Evolutionary conservation across 2,329 filamentous ascomycete genomes (phyloP).

Genomic region (Trichoderma breve): DNA sequence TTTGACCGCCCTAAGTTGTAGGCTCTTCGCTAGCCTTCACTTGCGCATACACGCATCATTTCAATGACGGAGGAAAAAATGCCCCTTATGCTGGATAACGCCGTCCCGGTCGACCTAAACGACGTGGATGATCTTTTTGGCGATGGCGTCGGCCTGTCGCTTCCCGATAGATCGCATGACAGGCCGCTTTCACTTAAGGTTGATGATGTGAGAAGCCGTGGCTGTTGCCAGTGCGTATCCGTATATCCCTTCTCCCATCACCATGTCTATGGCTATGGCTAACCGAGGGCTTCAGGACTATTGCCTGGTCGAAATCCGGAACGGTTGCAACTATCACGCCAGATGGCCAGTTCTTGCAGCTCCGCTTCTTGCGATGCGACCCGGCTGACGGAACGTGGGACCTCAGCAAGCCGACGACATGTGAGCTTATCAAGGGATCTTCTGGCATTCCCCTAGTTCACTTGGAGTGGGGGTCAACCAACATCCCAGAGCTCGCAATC

Average conservation of each 20-base stretch:
- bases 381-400: slow-evolving; percentile 71
- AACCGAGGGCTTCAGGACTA: slow-evolving; percentile 52
- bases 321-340: slow-evolving; percentile 78
- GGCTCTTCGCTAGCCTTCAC: not conserved
- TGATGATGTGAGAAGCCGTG: slow-evolving; percentile 71
- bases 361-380: slow-evolving; percentile 70
- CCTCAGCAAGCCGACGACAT: slow-evolving; percentile 67
- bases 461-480: slow-evolving; percentile 73
- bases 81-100: slow-evolving; percentile 42
- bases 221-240: slow-evolving; percentile 73
- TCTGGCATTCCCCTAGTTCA: slow-evolving; percentile 71
- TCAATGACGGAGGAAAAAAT: slow-evolving; percentile 41
- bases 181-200: slow-evolving; percentile 71
- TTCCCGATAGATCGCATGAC: slow-evolving; percentile 44
- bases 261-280: slow-evolving; percentile 20
- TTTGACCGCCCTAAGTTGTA: not conserved
- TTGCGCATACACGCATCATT: not conserved
- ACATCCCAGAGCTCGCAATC: slow-evolving; percentile 76
- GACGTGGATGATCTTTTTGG: slow-evolving; percentile 75
- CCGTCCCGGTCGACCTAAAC: slow-evolving; percentile 52
- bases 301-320: slow-evolving; percentile 86
- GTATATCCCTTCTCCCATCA: not conserved
- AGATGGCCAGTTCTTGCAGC: slow-evolving; percentile 67
- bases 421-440: slow-evolving; percentile 60
- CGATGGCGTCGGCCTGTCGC: slow-evolving; percentile 60